Evolutionary conservation across 805 yeast species (phyloP).

Genomic region (Kockiozyma suomiensis): DNA sequence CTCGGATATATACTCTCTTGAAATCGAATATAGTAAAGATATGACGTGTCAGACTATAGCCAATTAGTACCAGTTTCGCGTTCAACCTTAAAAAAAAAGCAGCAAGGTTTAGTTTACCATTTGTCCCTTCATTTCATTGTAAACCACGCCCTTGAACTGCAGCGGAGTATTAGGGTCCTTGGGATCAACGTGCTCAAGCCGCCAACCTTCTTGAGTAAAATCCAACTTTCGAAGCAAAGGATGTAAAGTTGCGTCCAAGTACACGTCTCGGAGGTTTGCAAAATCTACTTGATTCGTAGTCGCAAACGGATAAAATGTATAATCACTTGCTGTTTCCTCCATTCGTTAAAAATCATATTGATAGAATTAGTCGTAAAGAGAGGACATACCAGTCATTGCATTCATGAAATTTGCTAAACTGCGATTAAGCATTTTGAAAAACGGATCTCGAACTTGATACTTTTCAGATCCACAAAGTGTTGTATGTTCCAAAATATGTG

Average conservation of each 20-base stretch:
- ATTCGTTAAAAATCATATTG: neutral
- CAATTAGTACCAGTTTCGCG: neutral
- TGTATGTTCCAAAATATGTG: constrained; percentile 95
- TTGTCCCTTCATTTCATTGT: constrained; percentile 98
- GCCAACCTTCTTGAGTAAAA: constrained; percentile 97
- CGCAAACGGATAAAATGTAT: constrained; percentile 93
- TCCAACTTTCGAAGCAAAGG: constrained; percentile 80
- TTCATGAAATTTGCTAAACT: constrained; percentile 97
- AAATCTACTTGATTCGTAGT: constrained; percentile 86
- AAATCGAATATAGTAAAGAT: constrained; percentile 80
- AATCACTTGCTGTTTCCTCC: constrained; percentile 70
- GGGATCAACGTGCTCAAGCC: constrained; percentile 70
- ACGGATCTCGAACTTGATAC: constrained; percentile 95
- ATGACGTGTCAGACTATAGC: constrained; percentile 69
- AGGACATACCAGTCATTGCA: constrained; percentile 71
- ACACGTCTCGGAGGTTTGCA: constrained; percentile 80
- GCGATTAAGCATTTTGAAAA: constrained; percentile 93
- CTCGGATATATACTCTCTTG: constrained; percentile 83
- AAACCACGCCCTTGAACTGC: constrained; percentile 90
- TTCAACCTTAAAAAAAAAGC: neutral
- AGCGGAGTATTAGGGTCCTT: constrained; percentile 61
- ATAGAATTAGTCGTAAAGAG: too few species aligned
- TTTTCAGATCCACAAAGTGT: constrained; percentile 91
- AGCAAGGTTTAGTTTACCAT: constrained; percentile 43
- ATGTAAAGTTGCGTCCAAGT: constrained; percentile 80